A percentile compares a stretch with the other conserved stretches of the same genome.
Conservation (phyloP, 2,329 filamentous ascomycete genomes). For the Elsinoe batatas region DNA sequence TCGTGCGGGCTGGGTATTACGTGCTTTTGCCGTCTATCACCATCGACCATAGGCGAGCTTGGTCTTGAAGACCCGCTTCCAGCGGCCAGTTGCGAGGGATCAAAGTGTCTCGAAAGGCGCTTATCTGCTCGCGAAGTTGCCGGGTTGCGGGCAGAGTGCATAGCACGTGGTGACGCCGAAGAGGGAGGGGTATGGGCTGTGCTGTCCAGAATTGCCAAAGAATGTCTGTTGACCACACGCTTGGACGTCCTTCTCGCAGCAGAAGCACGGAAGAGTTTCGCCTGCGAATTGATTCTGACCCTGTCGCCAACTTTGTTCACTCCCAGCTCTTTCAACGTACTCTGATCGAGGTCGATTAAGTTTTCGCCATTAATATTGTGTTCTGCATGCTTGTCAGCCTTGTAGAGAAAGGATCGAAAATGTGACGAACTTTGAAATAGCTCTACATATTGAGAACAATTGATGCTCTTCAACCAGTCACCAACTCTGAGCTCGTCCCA, state of each 20-base stretch:
- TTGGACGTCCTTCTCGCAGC: slow-evolving; percentile 47
- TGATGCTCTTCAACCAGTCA: slow-evolving; percentile 83
- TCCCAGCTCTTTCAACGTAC: slow-evolving; percentile 92
- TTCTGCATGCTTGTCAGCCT: slow-evolving; percentile 34
- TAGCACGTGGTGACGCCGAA: slow-evolving; percentile 14
- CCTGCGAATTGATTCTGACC: slow-evolving; percentile 60
- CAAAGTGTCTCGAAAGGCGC: slow-evolving; percentile 39
- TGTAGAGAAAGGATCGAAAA: not conserved
- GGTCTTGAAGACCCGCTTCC: slow-evolving; percentile 55
- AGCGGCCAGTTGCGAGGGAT: slow-evolving; percentile 31
- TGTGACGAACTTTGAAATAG: slow-evolving; percentile 56
- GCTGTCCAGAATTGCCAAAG: slow-evolving; percentile 68
- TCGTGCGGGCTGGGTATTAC: slow-evolving; percentile 50
- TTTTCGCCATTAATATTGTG: slow-evolving; percentile 98
- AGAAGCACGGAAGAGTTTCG: slow-evolving; percentile 40
- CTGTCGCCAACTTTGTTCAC: slow-evolving; percentile 97
- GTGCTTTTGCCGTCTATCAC: slow-evolving; percentile 51
- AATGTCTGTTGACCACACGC: slow-evolving; percentile 66
- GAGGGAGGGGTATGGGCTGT: slow-evolving; percentile 36
- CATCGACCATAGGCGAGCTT: slow-evolving; percentile 58
- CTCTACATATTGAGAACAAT: slow-evolving; percentile 87
- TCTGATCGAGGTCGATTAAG: slow-evolving; percentile 91
- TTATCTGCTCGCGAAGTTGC: slow-evolving; percentile 39
- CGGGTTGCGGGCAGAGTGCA: slow-evolving; percentile 43
- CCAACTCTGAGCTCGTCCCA: slow-evolving; percentile 91